These are phyloP conservation scores for Hanseniaspora hatyaiensis DNA, from an alignment of 805 yeast genomes.

Conservation along the genomic window DNA sequence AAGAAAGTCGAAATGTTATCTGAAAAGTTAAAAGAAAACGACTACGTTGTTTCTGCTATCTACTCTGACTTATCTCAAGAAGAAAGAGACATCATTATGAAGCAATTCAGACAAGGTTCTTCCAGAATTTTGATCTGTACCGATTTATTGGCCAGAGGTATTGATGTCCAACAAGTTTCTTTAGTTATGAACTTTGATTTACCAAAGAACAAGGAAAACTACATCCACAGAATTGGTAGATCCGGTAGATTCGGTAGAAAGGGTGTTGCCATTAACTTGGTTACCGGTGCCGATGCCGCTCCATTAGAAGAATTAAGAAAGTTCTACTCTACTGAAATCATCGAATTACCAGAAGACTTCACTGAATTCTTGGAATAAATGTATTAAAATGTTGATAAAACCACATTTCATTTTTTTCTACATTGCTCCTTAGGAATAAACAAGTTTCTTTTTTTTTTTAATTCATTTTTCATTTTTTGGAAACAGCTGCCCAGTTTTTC, in stretches of 20 bases:
- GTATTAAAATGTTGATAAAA: neutral
- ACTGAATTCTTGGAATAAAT: conserved; percentile 33
- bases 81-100: conserved; percentile 90
- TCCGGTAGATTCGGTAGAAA: conserved; percentile 97
- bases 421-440: too few species aligned
- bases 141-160: conserved; percentile 96
- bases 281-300: conserved; percentile 65
- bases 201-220: conserved; percentile 87
- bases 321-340: conserved; percentile 62
- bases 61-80: conserved; percentile 95
- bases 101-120: conserved; percentile 86
- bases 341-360: conserved; percentile 69
- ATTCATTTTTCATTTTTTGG: too few species aligned
- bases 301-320: conserved; percentile 64
- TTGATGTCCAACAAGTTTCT: conserved; percentile 96
- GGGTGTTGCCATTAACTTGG: conserved; percentile 93
- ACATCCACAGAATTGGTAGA: conserved; percentile 95
- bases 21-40: conserved; percentile 60
- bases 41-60: conserved; percentile 89
- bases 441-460: too few species aligned
- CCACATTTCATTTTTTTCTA: too few species aligned
- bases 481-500: too few species aligned
- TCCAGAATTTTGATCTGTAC: conserved; percentile 91
- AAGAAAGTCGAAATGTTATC: conserved; percentile 87
- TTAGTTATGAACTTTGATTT: conserved; percentile 90